Base-by-base conservation (phyloP, 768 basidiomycete species). In the Mycena chlorophos region DNA sequence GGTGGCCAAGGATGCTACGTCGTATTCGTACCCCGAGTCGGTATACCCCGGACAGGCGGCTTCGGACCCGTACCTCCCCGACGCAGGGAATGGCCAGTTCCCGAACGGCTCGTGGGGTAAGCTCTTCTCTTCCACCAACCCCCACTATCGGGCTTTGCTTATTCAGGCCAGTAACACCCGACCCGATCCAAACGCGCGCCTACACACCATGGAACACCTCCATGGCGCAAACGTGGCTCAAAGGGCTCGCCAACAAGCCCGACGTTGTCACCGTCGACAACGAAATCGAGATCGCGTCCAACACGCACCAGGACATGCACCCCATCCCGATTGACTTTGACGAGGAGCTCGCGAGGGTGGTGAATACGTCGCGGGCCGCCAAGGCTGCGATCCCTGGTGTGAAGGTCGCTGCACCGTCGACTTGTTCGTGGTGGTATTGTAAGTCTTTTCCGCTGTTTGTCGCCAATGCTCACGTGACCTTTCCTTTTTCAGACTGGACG, bases 221-320 rank as follows among this genome's bases (percentile, higher is more conserved):
- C 27, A 58, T 71, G 22, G 79, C 75, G 0, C 69, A 69, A 49
- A 62, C 68, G 25, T 82, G 80, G 81, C 72, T 83, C 4, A 63
- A 69, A 10, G 75, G 73, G 5, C 64, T 83, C 34, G 64, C 63
- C 40, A 75, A 81, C 70, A 81, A 80, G 63, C 81, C 81, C 1
- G 69, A 66, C 3, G 68, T 81, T 42, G 73, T 81, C 14, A 69
- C 78, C 4, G 71, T 83, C 52, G 81, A 83, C 63, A 83, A 83
- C 63, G 81, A 83, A 65, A 82, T 83, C 16, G 81, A 83, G 63
- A 83, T 83, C 51, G 78, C 81, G 14, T 68, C 68, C 49, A 77
- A 62, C 57, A 83, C 81, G 17, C 81, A 83, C 61, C 77, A 79
- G 64, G 81, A 83, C 57, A 83, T 83, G 79, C 81, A 83, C 62